Base-by-base conservation (phyloP, 306 rosid genomes). In the Quillaja saponaria region DNA sequence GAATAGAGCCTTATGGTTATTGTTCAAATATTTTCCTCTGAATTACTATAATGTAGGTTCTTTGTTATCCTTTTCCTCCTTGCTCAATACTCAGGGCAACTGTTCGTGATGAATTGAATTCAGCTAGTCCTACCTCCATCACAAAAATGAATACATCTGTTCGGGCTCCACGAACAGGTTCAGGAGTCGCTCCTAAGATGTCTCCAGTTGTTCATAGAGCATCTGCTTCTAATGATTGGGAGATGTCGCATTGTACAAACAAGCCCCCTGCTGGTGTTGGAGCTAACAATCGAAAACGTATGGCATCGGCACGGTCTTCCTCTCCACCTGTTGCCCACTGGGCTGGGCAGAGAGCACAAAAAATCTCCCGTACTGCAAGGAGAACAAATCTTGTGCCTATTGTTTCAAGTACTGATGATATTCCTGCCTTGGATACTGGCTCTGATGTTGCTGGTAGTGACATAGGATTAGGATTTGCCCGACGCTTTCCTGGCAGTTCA, bases 291-390 rank as follows among this genome's bases (percentile, higher is more conserved):
- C 97, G 96, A 61, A 94, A 94, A 74, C 95, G 97, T 51, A 80
- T 50, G 77, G 74, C 87, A 49, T 78, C 99, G 12, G 79, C 84
- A 58, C 80, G 82, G 50, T 80, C 97, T 65, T 83, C 99, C 50
- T 94, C 99, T 47, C 96, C 95, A 21, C 97, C 99, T 39, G 95
- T 85, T 65, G 82, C 85, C 49, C 91, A 71, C 31, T 89, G 96
- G 88, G 82, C 82, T 34, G 78, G 83, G 67, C 97, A 94, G 79
- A 85, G 99, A 81, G 89, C 95, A 14, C 99, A 87, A 67, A 94
- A 94, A 76, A 94, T 77, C 78, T 90, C 99, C n/a, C 96, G 97
- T 35, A 78, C 87, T 65, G 98, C 99, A 67, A 81, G 99, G 65
- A 78, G 99, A 73, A 80, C 97, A 72, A 89, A 84, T 78, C 73